Conservation (phyloP, 2,329 filamentous ascomycete genomes). For the Trichophyton equinum region DNA sequence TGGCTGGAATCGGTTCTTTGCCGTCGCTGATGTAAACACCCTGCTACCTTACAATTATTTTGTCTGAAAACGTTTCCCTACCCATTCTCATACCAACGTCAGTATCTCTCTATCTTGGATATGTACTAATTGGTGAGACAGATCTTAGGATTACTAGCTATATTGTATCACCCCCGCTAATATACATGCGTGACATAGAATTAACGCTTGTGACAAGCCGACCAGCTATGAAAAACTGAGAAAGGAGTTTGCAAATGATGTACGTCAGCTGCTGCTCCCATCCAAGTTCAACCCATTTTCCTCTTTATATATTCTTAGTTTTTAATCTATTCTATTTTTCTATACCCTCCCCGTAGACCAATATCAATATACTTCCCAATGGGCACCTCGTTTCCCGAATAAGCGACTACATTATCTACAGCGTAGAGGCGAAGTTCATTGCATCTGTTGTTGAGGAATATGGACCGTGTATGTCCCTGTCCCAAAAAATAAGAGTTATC, state of each 20-base stretch:
- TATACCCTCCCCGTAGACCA: slow-evolving; percentile 48
- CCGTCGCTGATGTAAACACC: slow-evolving; percentile 95
- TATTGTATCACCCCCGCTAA: background rate
- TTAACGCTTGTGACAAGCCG: slow-evolving; percentile 87
- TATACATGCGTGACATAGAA: slow-evolving; percentile 41
- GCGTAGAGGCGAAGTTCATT: slow-evolving; percentile 87
- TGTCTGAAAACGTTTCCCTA: slow-evolving; percentile 56
- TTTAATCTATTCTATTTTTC: slow-evolving; percentile 19
- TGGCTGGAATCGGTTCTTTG: slow-evolving; percentile 43
- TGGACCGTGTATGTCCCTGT: slow-evolving; percentile 65
- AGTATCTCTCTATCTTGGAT: background rate
- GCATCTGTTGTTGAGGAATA: slow-evolving; percentile 75
- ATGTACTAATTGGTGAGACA: slow-evolving; percentile 3
- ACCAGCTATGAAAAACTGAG: slow-evolving; percentile 72
- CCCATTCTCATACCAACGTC: slow-evolving; percentile 17
- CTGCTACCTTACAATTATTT: slow-evolving; percentile 83
- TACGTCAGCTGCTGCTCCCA: slow-evolving; percentile 45
- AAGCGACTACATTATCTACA: slow-evolving; percentile 99
- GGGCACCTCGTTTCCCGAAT: slow-evolving; percentile 89
- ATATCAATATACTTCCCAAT: slow-evolving; percentile 80
- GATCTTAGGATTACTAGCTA: background rate
- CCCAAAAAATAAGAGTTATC: background rate
- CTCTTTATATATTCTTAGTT: slow-evolving; percentile 1
- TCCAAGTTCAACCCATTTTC: slow-evolving; percentile 15
- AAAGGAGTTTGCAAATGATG: slow-evolving; percentile 73